phyloP scores from a whole-genome alignment of 2,329 filamentous ascomycete genomes.

The Botrytis aclada region DNA sequence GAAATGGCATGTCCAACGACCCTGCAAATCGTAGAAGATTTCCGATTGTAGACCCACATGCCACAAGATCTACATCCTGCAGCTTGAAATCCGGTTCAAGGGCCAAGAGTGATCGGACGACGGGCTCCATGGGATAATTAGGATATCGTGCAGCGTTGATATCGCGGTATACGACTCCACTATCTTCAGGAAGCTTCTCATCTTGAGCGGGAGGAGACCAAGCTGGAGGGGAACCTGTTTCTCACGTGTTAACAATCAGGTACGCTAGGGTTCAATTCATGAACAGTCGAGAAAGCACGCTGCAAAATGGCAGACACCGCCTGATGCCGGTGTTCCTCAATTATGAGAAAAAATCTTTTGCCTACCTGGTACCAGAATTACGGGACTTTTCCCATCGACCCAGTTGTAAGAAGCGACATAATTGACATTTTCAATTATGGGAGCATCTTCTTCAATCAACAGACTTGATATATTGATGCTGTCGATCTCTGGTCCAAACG shows the following conservation, averaged over 20 bases:
- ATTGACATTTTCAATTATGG: conserved; percentile 41
- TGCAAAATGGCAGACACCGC: too few species aligned
- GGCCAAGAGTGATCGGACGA: conserved; percentile 41
- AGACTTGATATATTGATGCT: conserved; percentile 23
- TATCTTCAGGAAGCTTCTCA: conserved; percentile 43
- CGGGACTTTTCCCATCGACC: conserved; percentile 40
- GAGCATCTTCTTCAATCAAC: conserved; percentile 28
- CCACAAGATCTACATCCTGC: conserved; percentile 51
- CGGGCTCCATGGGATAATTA: conserved; percentile 42
- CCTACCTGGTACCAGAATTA: conserved; percentile 47
- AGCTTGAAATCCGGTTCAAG: conserved; percentile 39
- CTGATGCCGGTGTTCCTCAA: neutral
- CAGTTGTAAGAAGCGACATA: conserved; percentile 54
- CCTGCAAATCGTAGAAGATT: conserved; percentile 56
- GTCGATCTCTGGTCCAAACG: conserved; percentile 25
- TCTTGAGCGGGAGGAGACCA: conserved; percentile 46
- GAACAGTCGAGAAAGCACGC: neutral
- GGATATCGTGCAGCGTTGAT: conserved; percentile 44
- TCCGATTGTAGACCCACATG: conserved; percentile 58
- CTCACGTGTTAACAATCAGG: neutral
- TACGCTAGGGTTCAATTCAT: neutral
- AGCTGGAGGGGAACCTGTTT: conserved; percentile 47
- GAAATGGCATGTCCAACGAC: conserved; percentile 48
- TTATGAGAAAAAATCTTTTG: neutral
- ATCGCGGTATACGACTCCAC: conserved; percentile 42